A percentile compares a stretch with the other conserved stretches of the same genome.
Conservation (phyloP, 768 basidiomycete species). For the Pulveroboletus sp. region DNA sequence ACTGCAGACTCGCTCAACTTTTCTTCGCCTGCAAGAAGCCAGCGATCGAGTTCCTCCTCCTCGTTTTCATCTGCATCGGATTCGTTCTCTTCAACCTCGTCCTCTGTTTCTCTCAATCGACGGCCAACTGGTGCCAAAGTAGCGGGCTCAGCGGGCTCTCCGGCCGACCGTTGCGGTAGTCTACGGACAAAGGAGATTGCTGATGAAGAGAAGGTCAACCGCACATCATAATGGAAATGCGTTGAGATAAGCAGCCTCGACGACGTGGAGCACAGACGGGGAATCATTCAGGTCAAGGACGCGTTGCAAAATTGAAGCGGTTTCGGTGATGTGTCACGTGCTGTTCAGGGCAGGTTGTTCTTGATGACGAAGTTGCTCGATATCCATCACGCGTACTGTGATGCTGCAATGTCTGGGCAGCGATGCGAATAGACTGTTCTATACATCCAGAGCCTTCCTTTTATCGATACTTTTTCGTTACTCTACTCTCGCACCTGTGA, state of each 20-base stretch:
- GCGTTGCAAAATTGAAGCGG: conserved; percentile 14
- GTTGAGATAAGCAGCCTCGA: conserved; percentile 6
- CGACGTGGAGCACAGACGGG: conserved; percentile 15
- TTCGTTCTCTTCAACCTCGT: conserved; percentile 2
- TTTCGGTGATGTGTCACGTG: conserved; percentile 19
- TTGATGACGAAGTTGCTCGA: background rate
- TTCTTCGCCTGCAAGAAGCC: conserved; percentile 13
- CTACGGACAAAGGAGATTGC: conserved; percentile 9
- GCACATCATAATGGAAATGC: conserved; percentile 8
- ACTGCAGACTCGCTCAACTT: conserved; percentile 17
- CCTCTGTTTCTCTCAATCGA: conserved; percentile 3
- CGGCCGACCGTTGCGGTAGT: conserved; percentile 5
- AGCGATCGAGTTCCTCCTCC: conserved; percentile 12
- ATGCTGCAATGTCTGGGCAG: background rate
- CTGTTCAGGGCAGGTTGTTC: conserved; percentile 17
- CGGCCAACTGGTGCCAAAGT: background rate
- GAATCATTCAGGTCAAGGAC: conserved; percentile 16
- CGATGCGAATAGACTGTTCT: background rate
- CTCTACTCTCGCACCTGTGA: conserved; percentile 46
- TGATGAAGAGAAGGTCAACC: conserved; percentile 21
- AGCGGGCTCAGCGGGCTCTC: conserved; percentile 4
- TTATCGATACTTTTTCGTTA: conserved; percentile 49
- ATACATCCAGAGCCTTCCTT: conserved; percentile 15
- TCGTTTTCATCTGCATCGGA: conserved; percentile 4
- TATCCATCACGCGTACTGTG: too few species aligned